Evolutionary conservation across 495 filamentous ascomycete species (phyloP).

Genomic region (Jackrogersella multiformis): DNA sequence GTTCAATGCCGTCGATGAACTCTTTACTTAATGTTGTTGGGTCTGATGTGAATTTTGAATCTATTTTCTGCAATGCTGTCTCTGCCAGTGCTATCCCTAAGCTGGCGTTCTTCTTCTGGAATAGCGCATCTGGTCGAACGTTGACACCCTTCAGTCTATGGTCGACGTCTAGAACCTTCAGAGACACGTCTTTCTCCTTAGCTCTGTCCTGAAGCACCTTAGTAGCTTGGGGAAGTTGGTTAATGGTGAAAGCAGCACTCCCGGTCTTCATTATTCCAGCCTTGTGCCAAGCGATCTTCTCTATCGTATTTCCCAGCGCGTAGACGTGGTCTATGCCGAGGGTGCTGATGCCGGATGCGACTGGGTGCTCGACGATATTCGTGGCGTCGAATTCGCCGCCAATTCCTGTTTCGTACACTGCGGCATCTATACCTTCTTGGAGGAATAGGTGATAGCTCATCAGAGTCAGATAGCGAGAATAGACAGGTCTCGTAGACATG

Average conservation of each 20-base stretch:
- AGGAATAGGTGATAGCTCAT: slow-evolving; percentile 91
- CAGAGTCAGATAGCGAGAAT: slow-evolving; percentile 89
- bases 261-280: slow-evolving; percentile 86
- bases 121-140: slow-evolving; percentile 79
- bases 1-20: slow-evolving; percentile 78
- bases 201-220: slow-evolving; percentile 77
- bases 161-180: slow-evolving; percentile 71
- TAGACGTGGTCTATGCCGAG: slow-evolving; percentile 90
- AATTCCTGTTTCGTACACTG: slow-evolving; percentile 92
- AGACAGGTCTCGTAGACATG: slow-evolving; percentile 73
- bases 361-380: slow-evolving; percentile 82
- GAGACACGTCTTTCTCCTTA: slow-evolving; percentile 65
- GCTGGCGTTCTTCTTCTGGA: slow-evolving; percentile 87
- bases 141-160: slow-evolving; percentile 70
- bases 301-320: slow-evolving; percentile 82
- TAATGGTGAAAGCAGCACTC: slow-evolving; percentile 74
- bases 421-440: slow-evolving; percentile 78
- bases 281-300: slow-evolving; percentile 98
- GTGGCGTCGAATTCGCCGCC: slow-evolving; percentile 95
- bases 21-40: slow-evolving; percentile 63
- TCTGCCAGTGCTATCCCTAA: slow-evolving; percentile 81
- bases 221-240: slow-evolving; percentile 72
- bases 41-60: slow-evolving; percentile 43
- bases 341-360: slow-evolving; percentile 78
- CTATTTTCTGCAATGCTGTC: slow-evolving; percentile 61